phyloP scores from a whole-genome alignment of 306 rosid species.

The Oxytropis ochrocephala region DNA sequence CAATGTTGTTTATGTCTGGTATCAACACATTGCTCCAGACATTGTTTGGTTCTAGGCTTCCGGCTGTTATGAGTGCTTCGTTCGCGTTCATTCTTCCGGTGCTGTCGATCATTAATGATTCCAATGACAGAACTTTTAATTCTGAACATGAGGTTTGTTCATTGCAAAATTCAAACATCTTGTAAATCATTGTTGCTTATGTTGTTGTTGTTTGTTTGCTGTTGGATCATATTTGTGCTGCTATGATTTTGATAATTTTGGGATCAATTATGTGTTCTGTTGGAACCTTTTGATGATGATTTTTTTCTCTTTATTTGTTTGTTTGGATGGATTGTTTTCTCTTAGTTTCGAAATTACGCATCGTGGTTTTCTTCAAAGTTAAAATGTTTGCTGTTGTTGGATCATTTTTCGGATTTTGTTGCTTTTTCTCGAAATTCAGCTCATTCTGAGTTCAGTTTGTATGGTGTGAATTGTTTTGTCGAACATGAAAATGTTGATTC shows the following conservation, averaged over 20 bases:
- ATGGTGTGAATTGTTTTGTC: not conserved
- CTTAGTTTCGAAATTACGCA: not conserved
- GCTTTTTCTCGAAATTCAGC: not conserved
- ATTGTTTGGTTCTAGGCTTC: slow-evolving; percentile 80
- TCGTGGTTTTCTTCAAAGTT: not conserved
- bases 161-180: not conserved
- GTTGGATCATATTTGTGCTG: not conserved
- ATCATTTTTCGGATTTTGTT: not conserved
- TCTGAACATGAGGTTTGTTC: slow-evolving; percentile 60
- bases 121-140: slow-evolving; percentile 35
- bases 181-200: not conserved
- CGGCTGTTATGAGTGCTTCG: slow-evolving; percentile 75
- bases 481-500: not conserved
- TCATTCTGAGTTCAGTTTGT: not conserved
- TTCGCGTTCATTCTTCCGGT: slow-evolving; percentile 63
- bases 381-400: not conserved
- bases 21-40: slow-evolving; percentile 82
- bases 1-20: slow-evolving; percentile 75
- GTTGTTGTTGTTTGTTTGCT: not conserved
- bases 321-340: not conserved
- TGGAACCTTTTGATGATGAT: not conserved
- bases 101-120: slow-evolving; percentile 63
- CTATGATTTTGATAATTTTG: not conserved
- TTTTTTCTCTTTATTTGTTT: not conserved
- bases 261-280: no score